Evolutionary conservation across 306 rosid genomes (phyloP).

Genomic region (Chamaecrista fasciculata): DNA sequence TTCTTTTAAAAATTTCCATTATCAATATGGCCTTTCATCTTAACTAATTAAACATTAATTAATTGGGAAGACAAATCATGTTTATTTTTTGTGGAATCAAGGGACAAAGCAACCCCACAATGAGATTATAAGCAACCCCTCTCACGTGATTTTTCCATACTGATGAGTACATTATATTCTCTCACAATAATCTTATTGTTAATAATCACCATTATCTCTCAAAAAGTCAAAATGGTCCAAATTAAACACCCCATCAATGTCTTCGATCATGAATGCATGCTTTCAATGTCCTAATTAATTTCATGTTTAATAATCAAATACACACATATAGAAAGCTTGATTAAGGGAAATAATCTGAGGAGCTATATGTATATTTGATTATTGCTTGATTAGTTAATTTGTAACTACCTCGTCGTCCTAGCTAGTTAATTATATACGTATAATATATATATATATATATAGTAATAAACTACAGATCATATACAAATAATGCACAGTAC

Average conservation of each 20-base stretch:
- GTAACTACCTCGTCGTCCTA: too few relatives aligned
- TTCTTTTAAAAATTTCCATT: conserved; percentile 10
- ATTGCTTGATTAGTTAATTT: too few relatives aligned
- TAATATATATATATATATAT: too few relatives aligned
- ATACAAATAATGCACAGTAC: too few relatives aligned
- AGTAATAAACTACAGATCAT: too few relatives aligned
- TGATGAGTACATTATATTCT: too few relatives aligned
- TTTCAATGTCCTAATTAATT: too few relatives aligned
- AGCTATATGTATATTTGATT: too few relatives aligned
- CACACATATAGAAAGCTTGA: conserved; percentile 8
- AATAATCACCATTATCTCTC: conserved; percentile 33
- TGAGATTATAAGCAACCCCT: conserved; percentile 24
- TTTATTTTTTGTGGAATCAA: conserved; percentile 23
- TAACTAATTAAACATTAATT: background rate
- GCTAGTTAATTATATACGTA: too few relatives aligned
- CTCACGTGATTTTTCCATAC: conserved; percentile 33
- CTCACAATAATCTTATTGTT: conserved; percentile 10
- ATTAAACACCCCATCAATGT: conserved; percentile 41
- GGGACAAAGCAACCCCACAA: conserved; percentile 54
- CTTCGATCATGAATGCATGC: conserved; percentile 31
- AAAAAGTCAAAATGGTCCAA: conserved; percentile 45
- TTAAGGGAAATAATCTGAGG: conserved; percentile 14
- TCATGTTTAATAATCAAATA: conserved; percentile 23
- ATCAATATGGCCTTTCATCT: background rate
- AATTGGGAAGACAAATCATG: conserved; percentile 19